Conservation (phyloP, 805 yeast species). For the Cephaloascus albidus region DNA sequence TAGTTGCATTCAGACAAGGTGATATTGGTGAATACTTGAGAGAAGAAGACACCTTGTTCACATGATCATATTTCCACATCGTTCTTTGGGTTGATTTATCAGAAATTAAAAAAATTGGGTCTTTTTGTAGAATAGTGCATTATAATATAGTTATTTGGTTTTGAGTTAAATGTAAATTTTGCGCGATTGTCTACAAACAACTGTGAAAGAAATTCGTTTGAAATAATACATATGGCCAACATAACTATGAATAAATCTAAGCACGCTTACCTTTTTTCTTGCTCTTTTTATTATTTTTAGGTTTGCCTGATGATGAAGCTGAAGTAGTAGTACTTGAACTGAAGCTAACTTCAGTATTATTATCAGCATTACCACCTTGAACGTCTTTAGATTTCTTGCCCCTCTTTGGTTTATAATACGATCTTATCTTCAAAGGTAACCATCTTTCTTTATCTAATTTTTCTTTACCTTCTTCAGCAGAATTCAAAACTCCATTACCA, state of each 20-base stretch:
- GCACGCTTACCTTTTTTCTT: conserved; percentile 17
- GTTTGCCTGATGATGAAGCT: conserved; percentile 4
- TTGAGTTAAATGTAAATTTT: too few species aligned
- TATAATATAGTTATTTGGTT: too few species aligned
- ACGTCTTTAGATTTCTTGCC: conserved; percentile 40
- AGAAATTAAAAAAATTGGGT: neutral
- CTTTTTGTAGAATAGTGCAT: neutral
- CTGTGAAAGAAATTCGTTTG: too few species aligned
- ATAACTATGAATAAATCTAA: too few species aligned
- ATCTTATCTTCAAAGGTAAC: conserved; percentile 82
- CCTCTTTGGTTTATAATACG: conserved; percentile 73
- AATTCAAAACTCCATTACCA: neutral
- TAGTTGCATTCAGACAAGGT: conserved; percentile 93
- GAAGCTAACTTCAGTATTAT: conserved; percentile 24
- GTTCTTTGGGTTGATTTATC: neutral
- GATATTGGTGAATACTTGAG: conserved; percentile 97
- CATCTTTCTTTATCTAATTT: conserved; percentile 64
- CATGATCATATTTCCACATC: conserved; percentile 26
- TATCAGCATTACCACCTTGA: conserved; percentile 53
- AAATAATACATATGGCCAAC: too few species aligned
- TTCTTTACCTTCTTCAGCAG: conserved; percentile 1
- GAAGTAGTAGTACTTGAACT: conserved; percentile 4
- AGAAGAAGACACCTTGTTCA: conserved; percentile 93
- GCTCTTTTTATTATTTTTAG: conserved; percentile 9
- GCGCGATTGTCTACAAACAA: too few species aligned